phyloP scores from a whole-genome alignment of 2,329 filamentous ascomycete genomes.

The Colletotrichum melonis region DNA sequence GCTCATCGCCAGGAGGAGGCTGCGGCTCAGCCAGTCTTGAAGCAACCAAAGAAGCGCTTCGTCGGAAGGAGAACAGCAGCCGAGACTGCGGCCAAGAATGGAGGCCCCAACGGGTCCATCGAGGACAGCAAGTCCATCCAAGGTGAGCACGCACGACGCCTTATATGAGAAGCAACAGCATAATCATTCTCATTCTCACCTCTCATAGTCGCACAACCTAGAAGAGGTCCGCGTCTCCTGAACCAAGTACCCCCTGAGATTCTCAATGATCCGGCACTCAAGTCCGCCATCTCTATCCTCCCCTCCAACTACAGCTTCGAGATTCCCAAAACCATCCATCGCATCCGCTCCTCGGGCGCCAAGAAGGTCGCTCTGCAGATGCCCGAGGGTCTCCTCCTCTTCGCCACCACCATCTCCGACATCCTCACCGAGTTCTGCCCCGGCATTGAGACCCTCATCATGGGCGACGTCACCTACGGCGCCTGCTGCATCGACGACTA shows the following conservation, averaged over 20 bases:
- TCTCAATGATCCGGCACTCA: constrained; percentile 84
- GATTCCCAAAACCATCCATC: constrained; percentile 97
- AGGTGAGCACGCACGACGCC: constrained; percentile 13
- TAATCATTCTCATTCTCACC: constrained; percentile 2
- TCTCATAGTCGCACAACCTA: constrained; percentile 73
- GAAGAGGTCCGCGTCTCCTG: constrained; percentile 81
- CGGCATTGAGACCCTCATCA: constrained; percentile 92
- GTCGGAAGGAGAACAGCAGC: constrained; percentile 82
- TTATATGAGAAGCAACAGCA: neutral
- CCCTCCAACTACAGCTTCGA: constrained; percentile 99
- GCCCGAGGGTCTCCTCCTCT: constrained; percentile 93
- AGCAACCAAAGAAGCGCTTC: constrained; percentile 91
- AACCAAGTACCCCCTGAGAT: constrained; percentile 94
- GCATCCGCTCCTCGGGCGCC: constrained; percentile 82
- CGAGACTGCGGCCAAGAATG: constrained; percentile 60
- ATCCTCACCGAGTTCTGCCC: constrained; percentile 96
- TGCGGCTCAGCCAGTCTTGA: constrained; percentile 54
- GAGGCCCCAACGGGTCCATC: constrained; percentile 46
- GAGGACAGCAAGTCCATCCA: constrained; percentile 76
- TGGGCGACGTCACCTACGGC: constrained; percentile 99
- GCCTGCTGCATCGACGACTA: constrained; percentile 99
- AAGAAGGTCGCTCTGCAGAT: constrained; percentile 95
- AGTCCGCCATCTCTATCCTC: constrained; percentile 86
- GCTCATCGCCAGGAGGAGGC: constrained; percentile 49
- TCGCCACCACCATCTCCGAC: constrained; percentile 97